Conservation (phyloP, 257 asterid genomes). For the Solanum chaucha region DNA sequence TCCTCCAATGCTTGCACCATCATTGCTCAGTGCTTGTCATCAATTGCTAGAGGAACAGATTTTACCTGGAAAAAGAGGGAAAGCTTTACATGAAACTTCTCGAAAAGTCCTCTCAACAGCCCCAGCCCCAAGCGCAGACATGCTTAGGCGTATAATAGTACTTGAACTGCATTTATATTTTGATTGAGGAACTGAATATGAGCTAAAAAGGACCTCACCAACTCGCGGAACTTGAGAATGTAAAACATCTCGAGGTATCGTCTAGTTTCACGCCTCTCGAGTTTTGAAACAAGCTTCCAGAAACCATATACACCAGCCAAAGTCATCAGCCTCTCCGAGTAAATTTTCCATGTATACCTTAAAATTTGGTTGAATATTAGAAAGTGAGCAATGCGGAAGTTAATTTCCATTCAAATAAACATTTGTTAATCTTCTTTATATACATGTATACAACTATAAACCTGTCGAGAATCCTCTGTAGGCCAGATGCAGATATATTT, state of each 20-base stretch:
- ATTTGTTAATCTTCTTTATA: background rate
- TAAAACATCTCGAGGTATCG: constrained; percentile 96
- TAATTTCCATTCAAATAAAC: background rate
- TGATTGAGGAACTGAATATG: background rate
- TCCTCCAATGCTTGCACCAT: background rate
- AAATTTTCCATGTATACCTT: constrained; percentile 92
- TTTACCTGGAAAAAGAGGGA: constrained; percentile 35
- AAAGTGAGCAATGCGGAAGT: background rate
- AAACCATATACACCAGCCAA: constrained; percentile 88
- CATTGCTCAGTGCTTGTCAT: constrained; percentile 17
- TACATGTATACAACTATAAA: background rate
- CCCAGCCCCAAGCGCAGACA: background rate
- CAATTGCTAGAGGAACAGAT: constrained; percentile 66
- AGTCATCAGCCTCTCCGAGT: constrained; percentile 92
- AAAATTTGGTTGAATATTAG: background rate
- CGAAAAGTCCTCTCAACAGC: background rate
- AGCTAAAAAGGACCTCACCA: constrained; percentile 39
- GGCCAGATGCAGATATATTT: constrained; percentile 45
- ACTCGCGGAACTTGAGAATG: constrained; percentile 80
- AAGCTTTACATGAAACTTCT: background rate
- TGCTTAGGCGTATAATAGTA: background rate
- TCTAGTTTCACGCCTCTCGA: constrained; percentile 84
- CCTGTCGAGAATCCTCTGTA: constrained; percentile 62
- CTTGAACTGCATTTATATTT: background rate
- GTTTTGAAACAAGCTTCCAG: constrained; percentile 88